Evolutionary conservation across 2,329 filamentous ascomycete species (phyloP).

Genomic region (Amylocarpus encephaloides): DNA sequence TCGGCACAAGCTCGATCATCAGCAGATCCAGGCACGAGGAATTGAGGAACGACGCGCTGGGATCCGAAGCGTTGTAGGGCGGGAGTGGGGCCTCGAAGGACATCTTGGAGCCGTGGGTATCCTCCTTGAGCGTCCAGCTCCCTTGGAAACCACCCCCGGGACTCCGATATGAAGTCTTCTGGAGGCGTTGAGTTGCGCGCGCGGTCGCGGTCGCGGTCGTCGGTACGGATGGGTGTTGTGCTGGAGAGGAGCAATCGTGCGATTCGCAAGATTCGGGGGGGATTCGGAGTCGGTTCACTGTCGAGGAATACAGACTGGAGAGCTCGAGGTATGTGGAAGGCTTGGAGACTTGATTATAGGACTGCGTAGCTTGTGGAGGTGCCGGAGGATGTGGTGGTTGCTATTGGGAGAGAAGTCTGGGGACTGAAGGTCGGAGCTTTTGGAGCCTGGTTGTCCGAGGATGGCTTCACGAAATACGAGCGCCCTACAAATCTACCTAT

Average conservation of each 20-base stretch:
- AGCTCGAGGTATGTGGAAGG: background rate
- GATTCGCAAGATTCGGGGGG: background rate
- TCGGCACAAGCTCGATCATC: constrained; percentile 91
- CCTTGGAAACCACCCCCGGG: too few species aligned
- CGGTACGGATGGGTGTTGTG: too few species aligned
- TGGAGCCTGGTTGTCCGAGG: constrained; percentile 7
- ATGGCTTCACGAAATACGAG: background rate
- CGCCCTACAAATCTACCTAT: too few species aligned
- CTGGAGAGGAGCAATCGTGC: background rate
- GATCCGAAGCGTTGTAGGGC: constrained; percentile 66
- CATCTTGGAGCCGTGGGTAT: constrained; percentile 40
- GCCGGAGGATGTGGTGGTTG: background rate
- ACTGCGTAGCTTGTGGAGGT: background rate
- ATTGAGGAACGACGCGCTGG: constrained; percentile 68
- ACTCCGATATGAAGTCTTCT: too few species aligned
- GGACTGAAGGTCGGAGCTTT: constrained; percentile 7
- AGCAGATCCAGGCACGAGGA: constrained; percentile 88
- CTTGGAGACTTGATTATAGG: background rate
- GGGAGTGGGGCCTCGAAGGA: constrained; percentile 67
- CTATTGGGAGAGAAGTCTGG: background rate
- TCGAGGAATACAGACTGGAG: background rate
- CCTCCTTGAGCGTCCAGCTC: background rate
- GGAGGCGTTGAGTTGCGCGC: too few species aligned
- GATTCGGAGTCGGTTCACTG: background rate
- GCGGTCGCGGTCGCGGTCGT: too few species aligned